Conservation (phyloP, 805 yeast species). For the Teunomyces barrocoloradensis region DNA sequence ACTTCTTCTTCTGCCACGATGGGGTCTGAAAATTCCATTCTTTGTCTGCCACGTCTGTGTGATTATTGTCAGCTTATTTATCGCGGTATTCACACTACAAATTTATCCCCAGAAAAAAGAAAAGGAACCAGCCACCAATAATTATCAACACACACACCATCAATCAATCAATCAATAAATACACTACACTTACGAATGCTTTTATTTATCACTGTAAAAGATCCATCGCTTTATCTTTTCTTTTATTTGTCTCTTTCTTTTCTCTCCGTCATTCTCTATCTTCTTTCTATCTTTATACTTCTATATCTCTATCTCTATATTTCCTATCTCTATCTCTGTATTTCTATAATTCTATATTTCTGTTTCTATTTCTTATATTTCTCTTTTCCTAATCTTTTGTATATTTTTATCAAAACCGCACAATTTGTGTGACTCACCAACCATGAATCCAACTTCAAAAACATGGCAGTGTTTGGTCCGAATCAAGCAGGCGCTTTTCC, state of each 20-base stretch:
- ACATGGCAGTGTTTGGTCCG: conserved; percentile 14
- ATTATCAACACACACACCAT: too few relatives aligned
- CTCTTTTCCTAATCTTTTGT: neutral
- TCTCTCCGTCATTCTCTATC: too few relatives aligned
- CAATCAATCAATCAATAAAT: too few relatives aligned
- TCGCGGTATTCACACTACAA: neutral
- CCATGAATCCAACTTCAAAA: conserved; percentile 1
- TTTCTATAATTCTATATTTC: too few relatives aligned
- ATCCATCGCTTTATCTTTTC: too few relatives aligned
- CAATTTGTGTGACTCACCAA: neutral
- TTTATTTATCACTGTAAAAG: too few relatives aligned
- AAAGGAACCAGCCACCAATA: neutral
- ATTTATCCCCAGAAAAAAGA: neutral
- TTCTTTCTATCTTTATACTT: too few relatives aligned
- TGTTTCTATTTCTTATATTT: too few relatives aligned
- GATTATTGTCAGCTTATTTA: too few relatives aligned
- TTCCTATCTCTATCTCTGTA: neutral
- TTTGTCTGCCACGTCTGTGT: neutral
- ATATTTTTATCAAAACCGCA: neutral
- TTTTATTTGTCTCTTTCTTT: too few relatives aligned
- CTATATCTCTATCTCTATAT: neutral
- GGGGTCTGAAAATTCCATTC: conserved; percentile 36
- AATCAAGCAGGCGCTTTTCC: conserved; percentile 25
- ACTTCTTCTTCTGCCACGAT: conserved; percentile 16
- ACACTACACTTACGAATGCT: too few relatives aligned